Evolutionary conservation across 805 yeast genomes (phyloP).

Genomic region (Candida xiaguanensis): DNA sequence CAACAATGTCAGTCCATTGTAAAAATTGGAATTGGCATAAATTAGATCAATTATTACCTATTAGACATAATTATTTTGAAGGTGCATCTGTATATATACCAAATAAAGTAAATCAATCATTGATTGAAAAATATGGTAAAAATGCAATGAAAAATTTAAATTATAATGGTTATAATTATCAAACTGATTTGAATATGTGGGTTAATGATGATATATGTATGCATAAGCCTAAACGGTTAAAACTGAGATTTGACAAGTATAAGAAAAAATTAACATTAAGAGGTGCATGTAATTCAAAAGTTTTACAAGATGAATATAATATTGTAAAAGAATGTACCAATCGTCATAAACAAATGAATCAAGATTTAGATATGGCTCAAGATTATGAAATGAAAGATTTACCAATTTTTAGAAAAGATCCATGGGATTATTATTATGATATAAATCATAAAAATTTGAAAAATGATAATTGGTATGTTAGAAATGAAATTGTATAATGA

Average conservation of each 20-base stretch:
- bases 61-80: slow-evolving; percentile 34
- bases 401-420: slow-evolving; percentile 38
- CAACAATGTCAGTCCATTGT: slow-evolving; percentile 29
- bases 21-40: slow-evolving; percentile 40
- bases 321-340: slow-evolving; percentile 22
- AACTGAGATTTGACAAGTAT: slow-evolving; percentile 21
- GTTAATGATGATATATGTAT: slow-evolving; percentile 41
- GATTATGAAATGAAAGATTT: slow-evolving; percentile 28
- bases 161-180: slow-evolving; percentile 34
- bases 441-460: slow-evolving; percentile 13
- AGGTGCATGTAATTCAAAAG: slow-evolving; percentile 38
- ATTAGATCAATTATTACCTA: slow-evolving; percentile 31
- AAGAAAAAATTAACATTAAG: slow-evolving; percentile 23
- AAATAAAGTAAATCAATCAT: slow-evolving; percentile 25
- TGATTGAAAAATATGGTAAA: slow-evolving; percentile 29
- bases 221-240: slow-evolving; percentile 21
- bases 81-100: slow-evolving; percentile 36
- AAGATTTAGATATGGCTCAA: slow-evolving; percentile 20
- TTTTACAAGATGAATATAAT: slow-evolving; percentile 36
- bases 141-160: slow-evolving; percentile 23
- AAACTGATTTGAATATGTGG: slow-evolving; percentile 44
- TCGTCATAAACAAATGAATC: slow-evolving; percentile 21
- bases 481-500: not conserved
- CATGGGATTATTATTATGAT: slow-evolving; percentile 30
- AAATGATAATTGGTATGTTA: slow-evolving; percentile 18